These are phyloP conservation scores for Penicillium sp. DNA, from an alignment of 2,329 filamentous ascomycete genomes.

Conservation along the genomic window DNA sequence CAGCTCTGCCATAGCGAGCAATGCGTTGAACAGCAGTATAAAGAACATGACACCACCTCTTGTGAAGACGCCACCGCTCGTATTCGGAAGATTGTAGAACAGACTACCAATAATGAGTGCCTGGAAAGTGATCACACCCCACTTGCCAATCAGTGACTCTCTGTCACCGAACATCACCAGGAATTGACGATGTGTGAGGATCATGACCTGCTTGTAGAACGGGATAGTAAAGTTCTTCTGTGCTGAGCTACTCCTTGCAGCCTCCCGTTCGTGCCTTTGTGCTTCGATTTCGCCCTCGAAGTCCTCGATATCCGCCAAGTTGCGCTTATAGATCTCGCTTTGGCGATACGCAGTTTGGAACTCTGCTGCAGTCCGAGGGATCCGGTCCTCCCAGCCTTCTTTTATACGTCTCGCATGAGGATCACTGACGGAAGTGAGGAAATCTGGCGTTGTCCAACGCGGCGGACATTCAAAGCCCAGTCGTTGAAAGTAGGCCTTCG, in stretches of 20 bases:
- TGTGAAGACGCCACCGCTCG: slow-evolving; percentile 55
- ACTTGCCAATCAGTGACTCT: slow-evolving; percentile 51
- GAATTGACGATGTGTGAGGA: slow-evolving; percentile 54
- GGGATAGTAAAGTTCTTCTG: slow-evolving; percentile 54
- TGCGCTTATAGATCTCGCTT: slow-evolving; percentile 45
- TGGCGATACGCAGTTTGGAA: slow-evolving; percentile 52
- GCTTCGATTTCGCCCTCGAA: slow-evolving; percentile 52
- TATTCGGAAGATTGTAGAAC: slow-evolving; percentile 54
- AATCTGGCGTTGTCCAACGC: slow-evolving; percentile 70
- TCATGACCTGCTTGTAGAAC: slow-evolving; percentile 50
- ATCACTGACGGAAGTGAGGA: slow-evolving; percentile 70
- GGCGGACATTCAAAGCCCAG: slow-evolving; percentile 69
- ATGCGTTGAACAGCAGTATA: slow-evolving; percentile 59
- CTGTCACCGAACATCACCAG: slow-evolving; percentile 54
- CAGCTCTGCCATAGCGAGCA: slow-evolving; percentile 59
- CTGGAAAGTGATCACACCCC: slow-evolving; percentile 47
- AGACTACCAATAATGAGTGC: slow-evolving; percentile 48
- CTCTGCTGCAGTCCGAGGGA: slow-evolving; percentile 54
- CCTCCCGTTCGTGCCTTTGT: slow-evolving; percentile 42
- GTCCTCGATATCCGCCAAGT: slow-evolving; percentile 49
- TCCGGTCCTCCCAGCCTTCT: slow-evolving; percentile 55
- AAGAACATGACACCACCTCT: slow-evolving; percentile 61
- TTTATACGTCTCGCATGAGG: slow-evolving; percentile 56
- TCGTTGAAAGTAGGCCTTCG: slow-evolving; percentile 65
- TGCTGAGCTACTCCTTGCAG: slow-evolving; percentile 36